phyloP scores from a whole-genome alignment of 208 protist genomes.

The Trypanosoma conorhini region DNA sequence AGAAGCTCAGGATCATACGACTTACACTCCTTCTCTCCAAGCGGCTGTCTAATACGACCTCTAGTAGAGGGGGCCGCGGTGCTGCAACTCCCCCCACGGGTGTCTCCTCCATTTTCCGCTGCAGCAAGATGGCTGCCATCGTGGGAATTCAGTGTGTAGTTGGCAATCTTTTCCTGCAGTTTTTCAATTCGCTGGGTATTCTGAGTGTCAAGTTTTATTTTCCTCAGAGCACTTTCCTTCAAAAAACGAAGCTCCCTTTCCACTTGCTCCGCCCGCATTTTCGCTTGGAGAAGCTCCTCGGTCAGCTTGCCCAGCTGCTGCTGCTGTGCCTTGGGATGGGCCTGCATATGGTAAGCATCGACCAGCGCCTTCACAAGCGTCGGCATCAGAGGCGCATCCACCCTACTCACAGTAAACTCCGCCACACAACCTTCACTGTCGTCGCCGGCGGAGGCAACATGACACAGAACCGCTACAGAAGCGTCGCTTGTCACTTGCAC shows the following conservation, averaged over 20 bases:
- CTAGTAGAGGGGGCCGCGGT: neutral
- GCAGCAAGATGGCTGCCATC: conserved; percentile 25
- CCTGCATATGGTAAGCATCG: conserved; percentile 41
- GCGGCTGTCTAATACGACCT: conserved; percentile 51
- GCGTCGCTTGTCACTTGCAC: conserved; percentile 8
- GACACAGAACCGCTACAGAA: conserved; percentile 11
- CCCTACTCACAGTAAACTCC: conserved; percentile 3
- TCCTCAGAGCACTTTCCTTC: conserved; percentile 62
- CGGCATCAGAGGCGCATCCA: conserved; percentile 19
- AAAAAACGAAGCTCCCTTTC: conserved; percentile 73
- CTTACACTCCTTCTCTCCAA: conserved; percentile 71
- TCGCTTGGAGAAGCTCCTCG: conserved; percentile 39
- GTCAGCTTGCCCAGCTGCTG: conserved; percentile 37
- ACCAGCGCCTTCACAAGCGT: conserved; percentile 36
- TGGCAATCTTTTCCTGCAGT: conserved; percentile 48
- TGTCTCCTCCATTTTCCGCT: conserved; percentile 30
- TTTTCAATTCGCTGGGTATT: conserved; percentile 64
- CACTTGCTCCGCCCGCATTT: conserved; percentile 43
- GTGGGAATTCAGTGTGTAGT: conserved; percentile 27
- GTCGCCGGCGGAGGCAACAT: conserved; percentile 10
- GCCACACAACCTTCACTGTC: neutral
- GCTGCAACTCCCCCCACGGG: neutral
- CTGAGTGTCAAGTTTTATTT: conserved; percentile 46
- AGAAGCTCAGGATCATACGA: conserved; percentile 75
- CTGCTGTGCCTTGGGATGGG: conserved; percentile 66